Evolutionary conservation across 73 alveolate species (phyloP).

Genomic region (Stentor coeruleus): DNA sequence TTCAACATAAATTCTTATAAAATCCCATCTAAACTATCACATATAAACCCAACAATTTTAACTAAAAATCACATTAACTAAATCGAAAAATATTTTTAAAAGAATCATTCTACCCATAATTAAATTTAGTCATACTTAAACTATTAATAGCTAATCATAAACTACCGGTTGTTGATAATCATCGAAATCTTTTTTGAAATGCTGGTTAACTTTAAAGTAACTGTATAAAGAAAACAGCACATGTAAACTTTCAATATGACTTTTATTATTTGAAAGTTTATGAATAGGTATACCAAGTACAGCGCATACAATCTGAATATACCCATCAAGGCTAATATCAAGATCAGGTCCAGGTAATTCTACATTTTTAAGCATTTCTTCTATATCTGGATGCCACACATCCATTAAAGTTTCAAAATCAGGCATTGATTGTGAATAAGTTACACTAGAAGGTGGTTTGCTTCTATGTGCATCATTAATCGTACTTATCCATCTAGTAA

Average conservation of each 20-base stretch:
- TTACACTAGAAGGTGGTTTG: slow-evolving; percentile 91
- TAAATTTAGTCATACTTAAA: no score
- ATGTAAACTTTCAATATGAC: slow-evolving; percentile 88
- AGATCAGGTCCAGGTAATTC: slow-evolving; percentile 87
- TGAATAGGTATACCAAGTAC: slow-evolving; percentile 94
- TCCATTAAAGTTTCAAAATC: slow-evolving; percentile 87
- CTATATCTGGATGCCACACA: slow-evolving; percentile 92
- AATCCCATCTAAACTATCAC: no score
- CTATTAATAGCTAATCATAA: no score
- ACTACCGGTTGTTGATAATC: background rate
- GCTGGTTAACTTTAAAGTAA: slow-evolving; percentile 85
- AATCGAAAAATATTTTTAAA: no score
- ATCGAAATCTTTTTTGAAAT: slow-evolving; percentile 47
- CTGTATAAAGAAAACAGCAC: slow-evolving; percentile 88
- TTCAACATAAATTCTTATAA: no score
- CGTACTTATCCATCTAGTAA: slow-evolving; percentile 83
- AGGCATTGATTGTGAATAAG: slow-evolving; percentile 91
- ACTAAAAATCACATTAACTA: no score
- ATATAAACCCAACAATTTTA: no score
- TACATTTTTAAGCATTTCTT: slow-evolving; percentile 64
- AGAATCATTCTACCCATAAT: no score
- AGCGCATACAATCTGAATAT: slow-evolving; percentile 73
- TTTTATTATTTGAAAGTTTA: slow-evolving; percentile 67
- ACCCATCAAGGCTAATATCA: slow-evolving; percentile 77
- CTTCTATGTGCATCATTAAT: slow-evolving; percentile 85